Conservation (phyloP, 352 stramenopile species). For the Hyphochytrium catenoides region DNA sequence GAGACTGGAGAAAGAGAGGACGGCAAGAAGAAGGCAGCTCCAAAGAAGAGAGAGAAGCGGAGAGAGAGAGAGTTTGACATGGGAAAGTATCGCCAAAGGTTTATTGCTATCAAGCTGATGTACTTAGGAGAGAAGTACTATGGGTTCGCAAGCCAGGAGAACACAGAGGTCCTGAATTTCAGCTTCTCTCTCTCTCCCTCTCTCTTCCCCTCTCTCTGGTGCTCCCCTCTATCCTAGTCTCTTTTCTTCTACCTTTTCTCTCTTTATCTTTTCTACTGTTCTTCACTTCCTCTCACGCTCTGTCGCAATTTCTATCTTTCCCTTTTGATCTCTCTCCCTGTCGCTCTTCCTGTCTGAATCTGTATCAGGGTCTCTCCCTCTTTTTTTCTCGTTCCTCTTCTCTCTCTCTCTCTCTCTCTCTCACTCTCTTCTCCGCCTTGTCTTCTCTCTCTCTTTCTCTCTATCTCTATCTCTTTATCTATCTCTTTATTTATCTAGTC, state of each 20-base stretch:
- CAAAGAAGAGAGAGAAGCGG: constrained; percentile 2
- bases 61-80: constrained; percentile 6
- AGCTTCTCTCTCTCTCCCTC: neutral
- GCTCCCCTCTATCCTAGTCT: neutral
- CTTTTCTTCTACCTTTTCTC: constrained; percentile 1
- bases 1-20: constrained; percentile 1
- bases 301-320: neutral
- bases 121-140: constrained; percentile 64
- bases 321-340: neutral
- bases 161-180: constrained; percentile 24
- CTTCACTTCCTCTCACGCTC: neutral
- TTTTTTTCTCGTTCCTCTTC: neutral
- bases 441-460: neutral
- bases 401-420: neutral
- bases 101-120: constrained; percentile 50
- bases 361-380: neutral
- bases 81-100: constrained; percentile 22
- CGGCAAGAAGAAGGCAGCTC: too few relatives aligned
- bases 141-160: constrained; percentile 59
- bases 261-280: neutral
- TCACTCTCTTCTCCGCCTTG: neutral
- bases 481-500: neutral
- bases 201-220: neutral
- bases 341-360: neutral
- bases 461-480: neutral